Conservation (phyloP, 2,329 filamentous ascomycete genomes). For the Aspergillus jensenii region DNA sequence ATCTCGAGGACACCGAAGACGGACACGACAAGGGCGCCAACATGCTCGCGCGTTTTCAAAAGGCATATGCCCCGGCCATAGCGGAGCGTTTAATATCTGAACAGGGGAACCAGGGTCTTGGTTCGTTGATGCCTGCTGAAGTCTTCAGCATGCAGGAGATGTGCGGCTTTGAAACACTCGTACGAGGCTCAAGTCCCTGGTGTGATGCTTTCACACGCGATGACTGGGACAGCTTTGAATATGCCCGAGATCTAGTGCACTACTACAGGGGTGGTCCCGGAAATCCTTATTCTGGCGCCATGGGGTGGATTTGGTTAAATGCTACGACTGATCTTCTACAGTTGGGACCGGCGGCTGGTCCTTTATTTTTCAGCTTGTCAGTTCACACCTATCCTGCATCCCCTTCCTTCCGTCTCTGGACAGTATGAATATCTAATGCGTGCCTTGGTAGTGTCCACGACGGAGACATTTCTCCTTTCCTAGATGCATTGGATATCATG, state of each 20-base stretch:
- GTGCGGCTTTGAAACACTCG: slow-evolving; percentile 60
- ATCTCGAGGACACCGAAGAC: slow-evolving; percentile 36
- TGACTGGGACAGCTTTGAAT: slow-evolving; percentile 58
- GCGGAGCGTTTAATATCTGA: slow-evolving; percentile 40
- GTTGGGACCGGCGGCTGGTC: slow-evolving; percentile 45
- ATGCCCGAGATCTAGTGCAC: slow-evolving; percentile 58
- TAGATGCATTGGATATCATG: slow-evolving; percentile 54
- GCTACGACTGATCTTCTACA: slow-evolving; percentile 53
- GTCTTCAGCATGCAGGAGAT: slow-evolving; percentile 62
- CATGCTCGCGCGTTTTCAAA: slow-evolving; percentile 49
- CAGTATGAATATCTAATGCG: neutral
- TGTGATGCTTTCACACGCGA: slow-evolving; percentile 55
- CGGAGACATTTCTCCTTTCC: slow-evolving; percentile 57
- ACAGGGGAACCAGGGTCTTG: slow-evolving; percentile 26
- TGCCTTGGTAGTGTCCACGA: slow-evolving; percentile 51
- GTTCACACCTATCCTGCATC: slow-evolving; percentile 14
- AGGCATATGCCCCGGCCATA: slow-evolving; percentile 50
- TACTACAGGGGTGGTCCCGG: slow-evolving; percentile 61
- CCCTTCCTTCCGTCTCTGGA: no score
- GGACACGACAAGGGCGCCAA: slow-evolving; percentile 53
- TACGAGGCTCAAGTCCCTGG: slow-evolving; percentile 55
- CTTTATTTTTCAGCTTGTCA: slow-evolving; percentile 59
- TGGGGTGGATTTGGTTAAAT: slow-evolving; percentile 61
- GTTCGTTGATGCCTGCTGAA: slow-evolving; percentile 50
- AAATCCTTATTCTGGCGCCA: slow-evolving; percentile 52